phyloP scores from a whole-genome alignment of 345 rosid species.

The Nephelium lappaceum region DNA sequence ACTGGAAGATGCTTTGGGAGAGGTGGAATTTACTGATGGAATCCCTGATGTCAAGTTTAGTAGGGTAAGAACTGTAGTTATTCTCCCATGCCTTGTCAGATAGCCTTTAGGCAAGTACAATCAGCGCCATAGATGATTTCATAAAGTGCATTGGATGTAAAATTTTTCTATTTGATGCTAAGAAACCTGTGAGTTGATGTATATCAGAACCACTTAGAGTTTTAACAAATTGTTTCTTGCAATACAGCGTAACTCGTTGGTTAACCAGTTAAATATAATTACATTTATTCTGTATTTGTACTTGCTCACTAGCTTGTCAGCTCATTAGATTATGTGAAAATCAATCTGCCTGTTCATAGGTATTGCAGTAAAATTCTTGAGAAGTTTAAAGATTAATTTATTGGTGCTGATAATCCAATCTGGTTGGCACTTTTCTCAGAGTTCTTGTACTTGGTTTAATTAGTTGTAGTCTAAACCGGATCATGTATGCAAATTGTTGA shows the following conservation, averaged over 20 bases:
- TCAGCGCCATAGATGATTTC: slow-evolving; percentile 1
- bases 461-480: not conserved
- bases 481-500: not conserved
- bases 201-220: not conserved
- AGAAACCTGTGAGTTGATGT: slow-evolving; percentile 10
- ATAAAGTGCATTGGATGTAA: not conserved
- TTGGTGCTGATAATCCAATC: not conserved
- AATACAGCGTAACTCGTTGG: not conserved
- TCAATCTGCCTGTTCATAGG: not conserved
- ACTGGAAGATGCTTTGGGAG: slow-evolving; percentile 83
- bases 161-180: not conserved
- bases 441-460: not conserved
- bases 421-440: slow-evolving; percentile 1
- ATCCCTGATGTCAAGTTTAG: slow-evolving; percentile 96
- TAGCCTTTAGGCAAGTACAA: slow-evolving; percentile 14
- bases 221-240: not conserved
- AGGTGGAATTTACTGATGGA: slow-evolving; percentile 76
- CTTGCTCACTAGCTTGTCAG: not conserved
- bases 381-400: slow-evolving; percentile 4
- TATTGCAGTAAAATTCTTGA: not conserved
- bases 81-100: not conserved
- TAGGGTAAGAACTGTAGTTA: slow-evolving; percentile 56
- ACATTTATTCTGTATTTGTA: not conserved
- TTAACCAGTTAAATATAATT: not conserved
- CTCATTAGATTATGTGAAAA: not conserved